A percentile compares a stretch with the other conserved stretches of the same genome.
Conservation (phyloP, 306 rosid species). For the Malus sieversii region DNA sequence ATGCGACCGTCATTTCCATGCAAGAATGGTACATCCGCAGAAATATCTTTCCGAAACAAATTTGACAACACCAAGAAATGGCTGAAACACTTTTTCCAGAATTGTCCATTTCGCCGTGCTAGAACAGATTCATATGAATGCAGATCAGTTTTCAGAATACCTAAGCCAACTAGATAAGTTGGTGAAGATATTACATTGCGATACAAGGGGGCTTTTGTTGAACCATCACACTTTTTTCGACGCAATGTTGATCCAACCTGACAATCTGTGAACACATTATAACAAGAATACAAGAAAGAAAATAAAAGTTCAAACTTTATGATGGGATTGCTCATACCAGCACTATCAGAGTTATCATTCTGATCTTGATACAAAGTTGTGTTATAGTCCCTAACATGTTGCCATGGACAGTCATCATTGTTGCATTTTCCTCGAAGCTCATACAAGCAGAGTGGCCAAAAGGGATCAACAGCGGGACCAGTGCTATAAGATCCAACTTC, state of each 20-base stretch:
- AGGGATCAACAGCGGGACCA: conserved; percentile 61
- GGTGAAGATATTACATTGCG: conserved; percentile 40
- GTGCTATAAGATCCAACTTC: conserved; percentile 53
- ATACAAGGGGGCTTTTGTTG: conserved; percentile 32
- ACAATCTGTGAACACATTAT: conserved; percentile 34
- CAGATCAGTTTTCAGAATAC: conserved; percentile 55
- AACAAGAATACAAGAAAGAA: conserved; percentile 14
- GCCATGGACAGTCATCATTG: conserved; percentile 98
- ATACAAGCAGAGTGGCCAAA: conserved; percentile 92
- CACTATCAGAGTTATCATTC: conserved; percentile 29
- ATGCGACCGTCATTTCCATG: conserved; percentile 53
- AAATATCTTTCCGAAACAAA: conserved; percentile 42
- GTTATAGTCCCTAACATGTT: conserved; percentile 66
- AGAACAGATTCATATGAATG: conserved; percentile 41
- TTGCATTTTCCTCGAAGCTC: conserved; percentile 99
- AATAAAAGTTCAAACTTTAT: conserved; percentile 1
- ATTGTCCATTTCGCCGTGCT: conserved; percentile 38
- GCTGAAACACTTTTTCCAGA: conserved; percentile 79
- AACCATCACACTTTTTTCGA: conserved; percentile 31
- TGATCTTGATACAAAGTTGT: conserved; percentile 26
- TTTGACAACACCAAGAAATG: conserved; percentile 51
- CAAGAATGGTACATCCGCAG: conserved; percentile 35
- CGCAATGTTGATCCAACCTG: conserved; percentile 30
- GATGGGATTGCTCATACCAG: conserved; percentile 49
- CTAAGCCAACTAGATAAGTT: conserved; percentile 68